Base-by-base conservation (phyloP, 208 protist genomes). In the Strigomonas culicis region DNA sequence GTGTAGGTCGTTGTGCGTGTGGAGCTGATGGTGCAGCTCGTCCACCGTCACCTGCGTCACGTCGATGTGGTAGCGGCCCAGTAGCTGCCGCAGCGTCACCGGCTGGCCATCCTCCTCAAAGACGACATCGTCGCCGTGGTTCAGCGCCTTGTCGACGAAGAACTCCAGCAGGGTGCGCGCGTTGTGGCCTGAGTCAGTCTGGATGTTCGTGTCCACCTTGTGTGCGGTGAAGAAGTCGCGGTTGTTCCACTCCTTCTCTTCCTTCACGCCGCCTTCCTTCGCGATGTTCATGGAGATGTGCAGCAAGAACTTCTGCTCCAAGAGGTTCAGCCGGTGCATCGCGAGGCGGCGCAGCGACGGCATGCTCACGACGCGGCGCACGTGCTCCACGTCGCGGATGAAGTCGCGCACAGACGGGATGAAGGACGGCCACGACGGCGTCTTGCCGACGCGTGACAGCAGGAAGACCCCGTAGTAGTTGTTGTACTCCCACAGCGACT, bases 271-370 rank as follows among this genome's bases (percentile, higher is more conserved):
- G 15, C 80, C 82, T 63, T 95, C 90, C 56, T 89, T 93, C 30
- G 70, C 80, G 39, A 96, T 77, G 72, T 98, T 98, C 59, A 98
- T 85, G 0, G 93, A 84, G 2, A 92, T 82, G 63, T 98, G 95
- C 43, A 99, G 70, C 44, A 93, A 70, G 66, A 97, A 98, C 77
- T 97, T 97, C 22, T 79, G 77, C 81, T 98, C 94, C 10, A 98
- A 74, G 8, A 98, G 49, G 39, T 86, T 76, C 0, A 98, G 88
- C 24, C 97, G 72, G 41, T 95, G 92, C 44, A 80, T 85, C 4
- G 75, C 79, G 22, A 98, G 88, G 19, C 89, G 84, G 28, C 93
- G 96, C 41, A 95, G 79, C 10, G 68, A 57, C 13, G 59, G 46
- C 41, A 78, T 76, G 62, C 72, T 86, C 2, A 86, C 83, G 44